Percentiles rank a stretch among this genome's conserved stretches.
These are phyloP conservation scores for Pholiota conissans DNA, from an alignment of 768 basidiomycete genomes.

Conservation along the genomic window DNA sequence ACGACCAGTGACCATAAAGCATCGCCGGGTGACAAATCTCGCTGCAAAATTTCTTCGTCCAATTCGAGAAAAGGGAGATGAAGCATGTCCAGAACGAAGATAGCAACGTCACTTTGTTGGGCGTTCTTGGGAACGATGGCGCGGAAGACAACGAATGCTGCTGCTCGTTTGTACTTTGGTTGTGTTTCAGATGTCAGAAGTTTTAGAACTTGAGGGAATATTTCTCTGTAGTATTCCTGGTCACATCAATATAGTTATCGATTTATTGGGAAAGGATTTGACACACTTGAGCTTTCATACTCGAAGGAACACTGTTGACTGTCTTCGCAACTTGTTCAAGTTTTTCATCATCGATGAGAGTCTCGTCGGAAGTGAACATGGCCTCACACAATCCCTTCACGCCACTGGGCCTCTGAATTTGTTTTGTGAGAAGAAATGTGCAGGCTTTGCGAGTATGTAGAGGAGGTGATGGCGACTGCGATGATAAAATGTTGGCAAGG, in stretches of 20 bases:
- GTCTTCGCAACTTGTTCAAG: constrained; percentile 69
- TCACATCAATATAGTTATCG: constrained; percentile 1
- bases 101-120: constrained; percentile 28
- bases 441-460: constrained; percentile 59
- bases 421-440: constrained; percentile 63
- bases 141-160: constrained; percentile 68
- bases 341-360: constrained; percentile 46
- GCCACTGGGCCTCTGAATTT: constrained; percentile 70
- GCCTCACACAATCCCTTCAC: constrained; percentile 68
- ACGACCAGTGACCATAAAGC: constrained; percentile 53
- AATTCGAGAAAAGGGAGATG: constrained; percentile 49
- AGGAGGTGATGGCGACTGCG: constrained; percentile 41
- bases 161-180: constrained; percentile 53
- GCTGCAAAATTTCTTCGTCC: constrained; percentile 3
- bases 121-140: constrained; percentile 47
- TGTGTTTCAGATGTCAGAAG: constrained; percentile 46
- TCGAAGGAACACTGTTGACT: constrained; percentile 61
- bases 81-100: constrained; percentile 45
- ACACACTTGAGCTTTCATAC: constrained; percentile 55
- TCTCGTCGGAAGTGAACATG: constrained; percentile 64
- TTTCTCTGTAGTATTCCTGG: constrained; percentile 61
- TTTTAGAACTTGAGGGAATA: constrained; percentile 56
- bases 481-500: constrained; percentile 55
- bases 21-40: constrained; percentile 29
- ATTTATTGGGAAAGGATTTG: neutral